Evolutionary conservation across 768 basidiomycete genomes (phyloP).

Genomic region (Boletellus emodensis): DNA sequence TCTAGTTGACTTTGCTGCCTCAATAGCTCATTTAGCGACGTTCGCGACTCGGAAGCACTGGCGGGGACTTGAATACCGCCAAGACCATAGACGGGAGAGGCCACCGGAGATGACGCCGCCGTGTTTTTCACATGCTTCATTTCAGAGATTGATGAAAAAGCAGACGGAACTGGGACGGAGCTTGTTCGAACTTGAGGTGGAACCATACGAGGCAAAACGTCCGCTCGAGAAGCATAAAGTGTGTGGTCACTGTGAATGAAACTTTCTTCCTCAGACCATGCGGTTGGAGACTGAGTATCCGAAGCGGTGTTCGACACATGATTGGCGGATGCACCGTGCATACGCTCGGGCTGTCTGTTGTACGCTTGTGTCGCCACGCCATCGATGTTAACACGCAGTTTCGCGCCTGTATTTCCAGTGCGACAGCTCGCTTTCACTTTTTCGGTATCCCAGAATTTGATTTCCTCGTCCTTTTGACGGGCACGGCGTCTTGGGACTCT

Average conservation of each 20-base stretch:
- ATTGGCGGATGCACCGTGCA: conserved; percentile 5
- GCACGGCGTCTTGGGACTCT: conserved; percentile 26
- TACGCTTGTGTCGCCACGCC: conserved; percentile 3
- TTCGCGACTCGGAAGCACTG: conserved; percentile 18
- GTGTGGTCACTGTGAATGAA: conserved; percentile 4
- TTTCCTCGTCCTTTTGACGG: conserved; percentile 25
- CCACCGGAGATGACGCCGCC: conserved; percentile 3
- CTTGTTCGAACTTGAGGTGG: conserved; percentile 3
- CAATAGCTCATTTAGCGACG: conserved; percentile 49
- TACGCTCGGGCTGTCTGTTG: conserved; percentile 5
- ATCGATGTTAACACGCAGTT: not conserved
- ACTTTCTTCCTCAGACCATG: conserved; percentile 2
- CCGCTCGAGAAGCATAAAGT: not conserved
- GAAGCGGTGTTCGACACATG: not conserved
- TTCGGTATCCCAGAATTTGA: conserved; percentile 34
- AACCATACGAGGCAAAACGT: not conserved
- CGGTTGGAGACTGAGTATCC: conserved; percentile 7
- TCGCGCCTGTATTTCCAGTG: not conserved
- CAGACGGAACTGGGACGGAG: not conserved
- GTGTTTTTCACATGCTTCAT: not conserved
- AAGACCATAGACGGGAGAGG: conserved; percentile 46
- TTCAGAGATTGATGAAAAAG: not conserved
- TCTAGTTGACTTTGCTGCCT: conserved; percentile 65
- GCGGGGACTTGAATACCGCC: conserved; percentile 29
- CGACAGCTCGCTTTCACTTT: conserved; percentile 17